Evolutionary conservation across 2,329 filamentous ascomycete species (phyloP), one percentile per base, ranked within the genome.

Genomic region (Aurifilum marmelostoma): DNA sequence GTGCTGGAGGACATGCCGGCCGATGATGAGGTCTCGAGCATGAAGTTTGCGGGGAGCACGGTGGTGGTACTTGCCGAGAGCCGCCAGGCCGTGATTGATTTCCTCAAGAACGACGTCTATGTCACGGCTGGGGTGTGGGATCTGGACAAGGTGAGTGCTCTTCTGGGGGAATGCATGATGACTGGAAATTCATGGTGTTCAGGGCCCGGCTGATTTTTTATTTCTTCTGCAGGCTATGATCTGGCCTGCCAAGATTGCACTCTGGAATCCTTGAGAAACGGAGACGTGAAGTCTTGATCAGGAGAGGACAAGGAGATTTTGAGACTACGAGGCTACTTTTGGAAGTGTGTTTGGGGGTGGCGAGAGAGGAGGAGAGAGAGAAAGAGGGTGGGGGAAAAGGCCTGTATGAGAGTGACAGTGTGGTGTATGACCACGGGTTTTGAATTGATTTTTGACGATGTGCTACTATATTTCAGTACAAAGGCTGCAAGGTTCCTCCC

Each of bases 101-200:
- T 86, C 65, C 77, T 97, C 61, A 87, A 86, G 78, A 84, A 87
- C 63, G 94, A 97, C 80, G 82, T 94, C 12, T 97, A 97, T 80
- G 83, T 85, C 12, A 84, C 81, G 70, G 84, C 80, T 58, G 92
- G 89, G 0, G 93, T 97, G 11, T 97, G 94, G 94, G 92, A 97
- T 82, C 76, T 91, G 69, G 86, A 89, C 47, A 91, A 91, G 74
- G 88, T 88, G 71, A 75, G 77, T 43, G n/a, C n/a, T n/a, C n/a
- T 41, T 47, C 21, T 16, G n/a, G 18, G 16, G 29, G 47, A 34
- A n/a, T n/a, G 34, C 34, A 37, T 37, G 9, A 14, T 54, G 50
- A 54, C n/a, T 16, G n/a, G 3, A 11, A 54, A n/a, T n/a, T 9
- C 3, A 27, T 27, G 24, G n/a, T 27, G 11, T 14, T 27, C 6